Percentiles rank a stretch among this genome's conserved stretches.
phyloP scores from a whole-genome alignment of 352 stramenopile species.

The Phytophthora hibernalis region DNA sequence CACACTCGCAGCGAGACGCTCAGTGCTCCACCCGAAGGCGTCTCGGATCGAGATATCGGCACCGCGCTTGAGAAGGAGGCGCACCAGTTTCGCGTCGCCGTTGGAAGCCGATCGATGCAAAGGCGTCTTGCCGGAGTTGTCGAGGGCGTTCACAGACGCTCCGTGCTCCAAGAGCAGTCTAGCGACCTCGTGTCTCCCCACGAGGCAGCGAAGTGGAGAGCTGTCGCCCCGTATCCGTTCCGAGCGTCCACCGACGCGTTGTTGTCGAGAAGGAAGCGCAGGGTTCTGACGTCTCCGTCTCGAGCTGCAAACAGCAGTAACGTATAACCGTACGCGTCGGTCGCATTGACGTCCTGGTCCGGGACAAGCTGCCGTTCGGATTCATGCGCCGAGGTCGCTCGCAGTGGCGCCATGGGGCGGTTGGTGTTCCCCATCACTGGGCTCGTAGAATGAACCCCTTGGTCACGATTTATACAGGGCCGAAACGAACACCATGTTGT shows the following conservation, averaged over 20 bases:
- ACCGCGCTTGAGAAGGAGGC: conserved; percentile 27
- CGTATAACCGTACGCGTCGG: conserved; percentile 23
- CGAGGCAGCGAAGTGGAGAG: conserved; percentile 31
- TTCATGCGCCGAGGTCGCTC: neutral
- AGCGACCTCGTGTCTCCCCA: conserved; percentile 10
- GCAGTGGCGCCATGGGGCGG: neutral
- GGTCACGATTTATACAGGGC: neutral
- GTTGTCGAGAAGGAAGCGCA: conserved; percentile 26
- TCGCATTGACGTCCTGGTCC: conserved; percentile 12
- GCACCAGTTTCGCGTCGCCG: conserved; percentile 22
- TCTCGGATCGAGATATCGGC: conserved; percentile 13
- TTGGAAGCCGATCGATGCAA: conserved; percentile 23
- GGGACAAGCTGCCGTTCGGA: conserved; percentile 8
- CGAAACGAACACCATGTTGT: conserved; percentile 1
- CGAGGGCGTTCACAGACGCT: conserved; percentile 21
- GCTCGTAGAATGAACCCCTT: conserved; percentile 11
- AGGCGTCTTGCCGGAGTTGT: conserved; percentile 30
- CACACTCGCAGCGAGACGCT: conserved; percentile 14
- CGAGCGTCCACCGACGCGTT: conserved; percentile 22
- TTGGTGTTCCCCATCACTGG: conserved; percentile 24
- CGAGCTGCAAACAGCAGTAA: conserved; percentile 27
- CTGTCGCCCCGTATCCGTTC: conserved; percentile 27
- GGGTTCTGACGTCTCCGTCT: conserved; percentile 23
- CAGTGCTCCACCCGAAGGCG: conserved; percentile 23
- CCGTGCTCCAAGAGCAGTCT: conserved; percentile 25